phyloP scores from a whole-genome alignment of 306 rosid species.

The Corylus americana region DNA sequence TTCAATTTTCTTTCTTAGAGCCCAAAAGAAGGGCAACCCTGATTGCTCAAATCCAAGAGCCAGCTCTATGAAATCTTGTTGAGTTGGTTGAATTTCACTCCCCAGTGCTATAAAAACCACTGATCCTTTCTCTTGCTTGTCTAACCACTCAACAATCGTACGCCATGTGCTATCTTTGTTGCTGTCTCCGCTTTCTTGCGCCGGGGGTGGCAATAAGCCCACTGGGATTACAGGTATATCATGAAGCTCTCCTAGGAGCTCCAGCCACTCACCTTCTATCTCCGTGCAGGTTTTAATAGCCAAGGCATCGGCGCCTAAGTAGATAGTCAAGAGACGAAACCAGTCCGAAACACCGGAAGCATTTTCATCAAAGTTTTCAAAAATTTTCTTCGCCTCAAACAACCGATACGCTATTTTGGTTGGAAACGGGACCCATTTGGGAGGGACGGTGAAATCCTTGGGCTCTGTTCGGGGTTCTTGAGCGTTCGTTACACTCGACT shows the following conservation, averaged over 20 bases:
- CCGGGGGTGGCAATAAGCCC: slow-evolving; percentile 22
- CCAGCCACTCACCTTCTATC: slow-evolving; percentile 31
- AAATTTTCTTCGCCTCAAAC: slow-evolving; percentile 12
- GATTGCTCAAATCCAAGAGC: too few species aligned
- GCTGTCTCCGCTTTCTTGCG: neutral
- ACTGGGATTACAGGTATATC: slow-evolving; percentile 26
- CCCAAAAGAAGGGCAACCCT: too few species aligned
- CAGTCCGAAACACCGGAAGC: slow-evolving; percentile 3
- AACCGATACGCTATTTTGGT: slow-evolving; percentile 13
- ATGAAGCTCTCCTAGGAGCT: slow-evolving; percentile 14
- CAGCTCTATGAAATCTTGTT: too few species aligned
- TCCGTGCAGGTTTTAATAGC: slow-evolving; percentile 26
- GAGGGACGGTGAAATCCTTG: slow-evolving; percentile 17
- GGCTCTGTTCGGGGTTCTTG: neutral
- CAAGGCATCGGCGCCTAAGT: slow-evolving; percentile 4
- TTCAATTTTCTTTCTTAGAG: neutral
- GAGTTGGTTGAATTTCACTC: slow-evolving; percentile 27
- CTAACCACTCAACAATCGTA: slow-evolving; percentile 21
- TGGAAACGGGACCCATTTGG: slow-evolving; percentile 35
- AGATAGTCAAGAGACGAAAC: neutral
- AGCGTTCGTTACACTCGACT: neutral
- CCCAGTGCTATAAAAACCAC: slow-evolving; percentile 67
- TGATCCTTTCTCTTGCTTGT: slow-evolving; percentile 21
- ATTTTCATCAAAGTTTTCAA: neutral
- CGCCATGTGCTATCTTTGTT: too few species aligned